Evolutionary conservation across 2,329 filamentous ascomycete species (phyloP), one percentile per base, ranked within the genome.

Genomic region (Venturiaceae sp.): DNA sequence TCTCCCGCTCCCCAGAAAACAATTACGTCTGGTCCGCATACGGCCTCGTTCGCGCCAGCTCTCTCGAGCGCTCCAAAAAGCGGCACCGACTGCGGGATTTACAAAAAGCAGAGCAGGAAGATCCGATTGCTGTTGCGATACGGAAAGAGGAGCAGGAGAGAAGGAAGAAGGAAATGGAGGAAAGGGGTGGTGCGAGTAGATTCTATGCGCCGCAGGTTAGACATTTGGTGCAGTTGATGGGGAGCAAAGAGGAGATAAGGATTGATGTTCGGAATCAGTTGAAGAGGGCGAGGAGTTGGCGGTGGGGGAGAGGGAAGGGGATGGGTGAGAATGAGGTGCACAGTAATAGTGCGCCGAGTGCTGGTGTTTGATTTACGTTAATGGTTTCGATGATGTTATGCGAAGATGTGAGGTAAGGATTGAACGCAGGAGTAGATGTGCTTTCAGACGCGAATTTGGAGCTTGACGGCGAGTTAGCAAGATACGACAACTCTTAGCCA

Each of bases 151-250:
- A 54, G 33, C 57, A 50, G 57, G 46, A 33, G 19, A 36, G 57
- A 14, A 7, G 9, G 23, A 33, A 14, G 11, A 44, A 36, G 13
- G 19, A 26, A 16, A 44, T 30, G 23, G 14, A 30, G 26, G 21
- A 36, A 32, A 30, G 26, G 11, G n/a, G 39, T 26, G 28, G 1
- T 23, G 44, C 11, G 47, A 33, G 36, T 30, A 32, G 13, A 16
- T 58, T 58, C 28, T 58, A 58, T 55, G 57, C 57, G 16, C 33
- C 57, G 30, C 37, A 50, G 16, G 19, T 58, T 13, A 37, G 47
- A 16, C 46, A 58, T 58, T 33, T 58, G 19, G 57, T 58, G 19
- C 11, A 58, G 32, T 21, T 44, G 1, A 4, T 57, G 55, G 55
- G 55, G 28, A 57, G 55, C 50, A 53, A 44, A 21, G 57, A 58